Conservation (phyloP, 108 stramenopile species). For the Bacterosira constricta region DNA sequence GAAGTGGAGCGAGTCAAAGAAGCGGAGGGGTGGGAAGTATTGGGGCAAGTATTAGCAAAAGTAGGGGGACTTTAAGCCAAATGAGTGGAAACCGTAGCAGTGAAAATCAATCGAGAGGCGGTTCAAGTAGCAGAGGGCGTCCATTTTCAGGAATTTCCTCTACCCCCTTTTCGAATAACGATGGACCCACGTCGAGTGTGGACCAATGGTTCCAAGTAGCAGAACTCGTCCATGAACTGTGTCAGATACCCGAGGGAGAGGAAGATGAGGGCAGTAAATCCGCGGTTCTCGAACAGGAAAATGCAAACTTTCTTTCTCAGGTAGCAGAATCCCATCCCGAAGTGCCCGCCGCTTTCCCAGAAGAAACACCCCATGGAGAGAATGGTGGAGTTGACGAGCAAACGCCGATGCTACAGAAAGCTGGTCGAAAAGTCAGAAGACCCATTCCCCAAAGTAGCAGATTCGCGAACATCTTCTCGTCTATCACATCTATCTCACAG, state of each 20-base stretch:
- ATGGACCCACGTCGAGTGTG: slow-evolving; percentile 20
- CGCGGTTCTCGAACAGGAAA: slow-evolving; percentile 17
- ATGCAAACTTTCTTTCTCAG: slow-evolving; percentile 38
- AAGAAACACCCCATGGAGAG: slow-evolving; percentile 1
- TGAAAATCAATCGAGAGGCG: slow-evolving; percentile 18
- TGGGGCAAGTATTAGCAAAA: not conserved
- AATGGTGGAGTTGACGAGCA: slow-evolving; percentile 29
- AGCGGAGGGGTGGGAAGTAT: slow-evolving; percentile 1
- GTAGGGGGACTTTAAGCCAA: not conserved
- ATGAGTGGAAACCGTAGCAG: slow-evolving; percentile 17
- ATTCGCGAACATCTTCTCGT: not conserved
- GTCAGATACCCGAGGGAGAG: slow-evolving; percentile 42
- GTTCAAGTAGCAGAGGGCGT: slow-evolving; percentile 9
- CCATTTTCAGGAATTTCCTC: slow-evolving; percentile 29
- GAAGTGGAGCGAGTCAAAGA: slow-evolving; percentile 3
- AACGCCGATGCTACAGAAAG: slow-evolving; percentile 40
- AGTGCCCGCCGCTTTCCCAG: slow-evolving; percentile 1
- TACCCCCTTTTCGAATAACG: slow-evolving; percentile 16
- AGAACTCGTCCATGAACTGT: slow-evolving; percentile 42
- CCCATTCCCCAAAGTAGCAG: not conserved
- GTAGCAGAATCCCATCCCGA: slow-evolving; percentile 25
- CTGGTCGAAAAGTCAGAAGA: too few species aligned
- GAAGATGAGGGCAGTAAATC: slow-evolving; percentile 21
- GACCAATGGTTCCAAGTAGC: slow-evolving; percentile 36
- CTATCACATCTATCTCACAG: not conserved